These are phyloP conservation scores for Pecoramyces ruminantium DNA, from an alignment of 192 early-diverging fungal species.

Conservation along the genomic window DNA sequence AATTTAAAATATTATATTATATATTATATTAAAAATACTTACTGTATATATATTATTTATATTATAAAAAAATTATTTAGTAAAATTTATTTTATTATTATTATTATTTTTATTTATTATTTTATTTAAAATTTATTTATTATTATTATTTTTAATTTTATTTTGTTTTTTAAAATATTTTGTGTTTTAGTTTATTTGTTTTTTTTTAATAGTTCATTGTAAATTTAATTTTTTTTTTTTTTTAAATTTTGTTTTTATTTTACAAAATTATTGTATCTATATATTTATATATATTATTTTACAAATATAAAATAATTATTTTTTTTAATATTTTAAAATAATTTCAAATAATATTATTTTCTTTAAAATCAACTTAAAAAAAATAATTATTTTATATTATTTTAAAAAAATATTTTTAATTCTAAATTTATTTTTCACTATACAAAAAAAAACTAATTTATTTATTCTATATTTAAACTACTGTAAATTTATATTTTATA, in stretches of 20 bases:
- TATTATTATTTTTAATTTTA: too few species aligned
- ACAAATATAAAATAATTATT: background rate
- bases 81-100: too few species aligned
- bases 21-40: too few species aligned
- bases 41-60: too few species aligned
- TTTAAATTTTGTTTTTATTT: background rate
- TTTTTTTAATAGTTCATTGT: background rate
- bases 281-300: background rate
- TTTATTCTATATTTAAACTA: background rate
- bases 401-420: background rate
- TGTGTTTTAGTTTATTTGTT: background rate
- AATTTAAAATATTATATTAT: too few species aligned
- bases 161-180: too few species aligned
- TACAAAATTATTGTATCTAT: background rate
- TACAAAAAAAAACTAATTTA: background rate
- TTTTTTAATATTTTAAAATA: background rate
- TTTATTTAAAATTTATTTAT: too few species aligned
- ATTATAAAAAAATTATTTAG: too few species aligned
- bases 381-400: background rate
- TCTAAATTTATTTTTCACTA: background rate
- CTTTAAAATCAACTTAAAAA: background rate
- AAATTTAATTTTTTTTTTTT: background rate
- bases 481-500: background rate
- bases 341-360: background rate
- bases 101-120: too few species aligned